These are phyloP conservation scores for Leucoagaricus sp. DNA, from an alignment of 1,284 basidiomycete species.

Conservation along the genomic window DNA sequence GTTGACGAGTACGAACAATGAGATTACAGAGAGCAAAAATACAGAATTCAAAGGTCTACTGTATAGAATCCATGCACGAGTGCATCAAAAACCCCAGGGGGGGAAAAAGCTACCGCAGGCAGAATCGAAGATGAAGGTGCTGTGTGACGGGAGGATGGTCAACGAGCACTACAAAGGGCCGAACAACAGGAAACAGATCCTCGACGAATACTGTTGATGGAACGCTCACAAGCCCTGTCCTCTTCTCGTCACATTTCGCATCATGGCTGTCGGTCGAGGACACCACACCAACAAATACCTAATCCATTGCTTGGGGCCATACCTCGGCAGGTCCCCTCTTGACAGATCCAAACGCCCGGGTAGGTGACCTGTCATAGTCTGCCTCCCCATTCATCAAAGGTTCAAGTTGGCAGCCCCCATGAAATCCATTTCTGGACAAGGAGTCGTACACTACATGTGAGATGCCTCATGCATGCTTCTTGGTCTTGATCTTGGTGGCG, in stretches of 20 bases:
- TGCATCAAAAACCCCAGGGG: slow-evolving; percentile 4
- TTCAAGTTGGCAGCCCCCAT: neutral
- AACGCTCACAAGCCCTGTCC: neutral
- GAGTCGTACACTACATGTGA: neutral
- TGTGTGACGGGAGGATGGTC: neutral
- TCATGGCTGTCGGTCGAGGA: neutral
- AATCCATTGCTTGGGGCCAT: neutral
- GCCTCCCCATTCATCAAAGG: neutral
- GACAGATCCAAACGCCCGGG: slow-evolving; percentile 8
- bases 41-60: neutral
- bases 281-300: slow-evolving; percentile 3
- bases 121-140: slow-evolving; percentile 5
- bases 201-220: too few species aligned
- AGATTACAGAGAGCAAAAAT: too few species aligned
- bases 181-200: neutral
- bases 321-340: neutral
- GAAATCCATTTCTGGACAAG: slow-evolving; percentile 4
- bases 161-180: neutral
- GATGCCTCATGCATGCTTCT: neutral
- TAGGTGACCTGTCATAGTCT: slow-evolving; percentile 7
- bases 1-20: too few species aligned
- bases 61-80: slow-evolving; percentile 5
- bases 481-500: neutral
- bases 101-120: slow-evolving; percentile 12
- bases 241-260: neutral